A percentile compares a stretch with the other conserved stretches of the same genome.
Evolutionary conservation across 108 stramenopile species (phyloP).

Genomic region (Mediolabrus comicus): DNA sequence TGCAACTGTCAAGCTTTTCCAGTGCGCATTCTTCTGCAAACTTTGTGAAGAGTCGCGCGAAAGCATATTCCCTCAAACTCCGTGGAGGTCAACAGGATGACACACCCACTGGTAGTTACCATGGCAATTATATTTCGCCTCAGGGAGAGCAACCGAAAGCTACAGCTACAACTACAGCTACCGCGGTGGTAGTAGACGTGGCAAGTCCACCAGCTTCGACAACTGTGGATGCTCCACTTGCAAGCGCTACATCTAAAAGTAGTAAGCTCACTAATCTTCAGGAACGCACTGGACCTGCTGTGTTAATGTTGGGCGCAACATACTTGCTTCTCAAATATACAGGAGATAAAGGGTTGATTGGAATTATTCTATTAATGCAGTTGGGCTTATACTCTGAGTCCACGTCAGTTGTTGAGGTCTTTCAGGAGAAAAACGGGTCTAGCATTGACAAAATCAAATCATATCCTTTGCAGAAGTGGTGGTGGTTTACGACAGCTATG

Average conservation of each 20-base stretch:
- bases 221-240: slow-evolving; percentile 4
- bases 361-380: slow-evolving; percentile 50
- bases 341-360: slow-evolving; percentile 56
- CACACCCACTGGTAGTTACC: slow-evolving; percentile 27
- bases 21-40: not conserved
- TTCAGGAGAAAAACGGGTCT: slow-evolving; percentile 5
- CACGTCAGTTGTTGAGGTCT: slow-evolving; percentile 43
- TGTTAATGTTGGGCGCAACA: slow-evolving; percentile 53
- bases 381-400: slow-evolving; percentile 57
- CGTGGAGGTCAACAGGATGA: slow-evolving; percentile 39
- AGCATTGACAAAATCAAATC: slow-evolving; percentile 15
- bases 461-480: slow-evolving; percentile 56
- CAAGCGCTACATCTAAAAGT: slow-evolving; percentile 15
- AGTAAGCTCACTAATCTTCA: slow-evolving; percentile 47
- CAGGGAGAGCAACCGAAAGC: slow-evolving; percentile 20
- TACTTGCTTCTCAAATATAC: slow-evolving; percentile 29
- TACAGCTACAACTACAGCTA: not conserved
- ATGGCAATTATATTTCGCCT: slow-evolving; percentile 34
- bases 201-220: not conserved
- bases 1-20: not conserved
- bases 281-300: slow-evolving; percentile 51
- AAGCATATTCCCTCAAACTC: slow-evolving; percentile 2
- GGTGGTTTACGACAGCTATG: slow-evolving; percentile 63
- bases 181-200: slow-evolving; percentile 3
- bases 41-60: not conserved